A percentile compares a stretch with the other conserved stretches of the same genome.
These are phyloP conservation scores for Cytospora mali DNA, from an alignment of 2,329 filamentous ascomycete genomes.

Conservation along the genomic window DNA sequence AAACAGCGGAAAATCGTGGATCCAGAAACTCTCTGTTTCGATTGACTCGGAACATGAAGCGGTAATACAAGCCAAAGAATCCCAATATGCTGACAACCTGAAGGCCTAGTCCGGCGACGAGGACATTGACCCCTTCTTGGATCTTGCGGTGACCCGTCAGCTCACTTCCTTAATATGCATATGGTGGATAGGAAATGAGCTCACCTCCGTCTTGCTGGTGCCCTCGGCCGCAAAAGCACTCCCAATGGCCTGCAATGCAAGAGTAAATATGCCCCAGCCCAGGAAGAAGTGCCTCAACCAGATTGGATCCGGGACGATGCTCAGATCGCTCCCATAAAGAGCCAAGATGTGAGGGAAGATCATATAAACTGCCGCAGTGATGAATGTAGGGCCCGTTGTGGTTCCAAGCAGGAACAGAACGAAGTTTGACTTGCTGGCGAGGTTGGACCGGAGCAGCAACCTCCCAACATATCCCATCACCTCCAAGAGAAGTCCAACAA, in stretches of 20 bases:
- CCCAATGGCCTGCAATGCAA: constrained; percentile 43
- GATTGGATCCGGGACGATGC: constrained; percentile 39
- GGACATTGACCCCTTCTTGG: constrained; percentile 41
- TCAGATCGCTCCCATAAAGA: constrained; percentile 49
- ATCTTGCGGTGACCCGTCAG: constrained; percentile 32
- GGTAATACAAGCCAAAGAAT: constrained; percentile 44
- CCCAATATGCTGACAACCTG: constrained; percentile 45
- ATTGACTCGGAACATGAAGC: constrained; percentile 44
- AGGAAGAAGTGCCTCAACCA: constrained; percentile 41
- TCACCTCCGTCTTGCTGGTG: constrained; percentile 40
- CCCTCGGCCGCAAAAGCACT: constrained; percentile 43
- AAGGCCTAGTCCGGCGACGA: constrained; percentile 49
- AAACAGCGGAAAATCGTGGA: constrained; percentile 43
- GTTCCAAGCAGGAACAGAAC: constrained; percentile 51
- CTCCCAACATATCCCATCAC: constrained; percentile 51
- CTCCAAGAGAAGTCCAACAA: constrained; percentile 47
- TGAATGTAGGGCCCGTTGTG: constrained; percentile 49
- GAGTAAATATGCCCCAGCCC: constrained; percentile 38
- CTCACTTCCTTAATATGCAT: constrained; percentile 10
- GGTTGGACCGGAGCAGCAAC: constrained; percentile 43
- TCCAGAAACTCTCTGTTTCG: constrained; percentile 44
- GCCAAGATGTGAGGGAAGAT: constrained; percentile 50
- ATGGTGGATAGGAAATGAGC: constrained; percentile 27
- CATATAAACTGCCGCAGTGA: constrained; percentile 48
- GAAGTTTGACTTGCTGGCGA: constrained; percentile 42